A percentile compares a stretch with the other conserved stretches of the same genome.
phyloP scores from a whole-genome alignment of 108 stramenopile genomes.

The Fragilariopsis cylindrus region DNA sequence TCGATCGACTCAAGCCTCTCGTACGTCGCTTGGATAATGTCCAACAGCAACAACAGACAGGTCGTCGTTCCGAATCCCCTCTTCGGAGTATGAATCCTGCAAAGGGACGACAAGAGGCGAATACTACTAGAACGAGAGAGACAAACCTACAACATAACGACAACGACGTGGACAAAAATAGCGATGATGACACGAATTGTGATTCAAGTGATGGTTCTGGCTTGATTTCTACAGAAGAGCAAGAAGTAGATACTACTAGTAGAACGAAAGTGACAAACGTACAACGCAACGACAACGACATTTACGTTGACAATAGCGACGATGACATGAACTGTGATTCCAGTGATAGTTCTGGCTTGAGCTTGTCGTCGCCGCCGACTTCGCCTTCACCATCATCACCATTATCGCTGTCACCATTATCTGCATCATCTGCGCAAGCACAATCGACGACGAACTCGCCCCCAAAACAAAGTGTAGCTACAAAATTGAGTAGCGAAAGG shows the following conservation, averaged over 20 bases:
- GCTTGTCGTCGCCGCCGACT: neutral
- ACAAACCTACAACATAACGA: too few species aligned
- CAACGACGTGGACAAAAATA: neutral
- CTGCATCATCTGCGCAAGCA: neutral
- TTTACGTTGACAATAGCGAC: neutral
- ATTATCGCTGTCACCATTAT: neutral
- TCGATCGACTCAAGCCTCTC: too few species aligned
- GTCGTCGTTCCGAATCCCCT: too few species aligned
- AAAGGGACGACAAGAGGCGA: too few species aligned
- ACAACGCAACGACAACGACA: too few species aligned
- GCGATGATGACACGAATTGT: constrained; percentile 4
- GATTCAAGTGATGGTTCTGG: neutral
- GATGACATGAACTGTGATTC: constrained; percentile 24
- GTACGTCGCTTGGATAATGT: too few species aligned
- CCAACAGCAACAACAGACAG: too few species aligned
- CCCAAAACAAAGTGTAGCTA: neutral
- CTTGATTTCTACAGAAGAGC: neutral
- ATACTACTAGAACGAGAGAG: too few species aligned
- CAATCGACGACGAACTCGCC: neutral
- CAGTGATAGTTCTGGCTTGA: neutral
- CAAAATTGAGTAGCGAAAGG: too few species aligned
- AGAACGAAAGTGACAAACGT: too few species aligned
- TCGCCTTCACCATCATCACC: neutral
- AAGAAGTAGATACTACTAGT: neutral
- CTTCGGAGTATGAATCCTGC: too few species aligned